These are phyloP conservation scores for Entrophospora sp. DNA, from an alignment of 192 early-diverging fungal genomes.

Conservation along the genomic window DNA sequence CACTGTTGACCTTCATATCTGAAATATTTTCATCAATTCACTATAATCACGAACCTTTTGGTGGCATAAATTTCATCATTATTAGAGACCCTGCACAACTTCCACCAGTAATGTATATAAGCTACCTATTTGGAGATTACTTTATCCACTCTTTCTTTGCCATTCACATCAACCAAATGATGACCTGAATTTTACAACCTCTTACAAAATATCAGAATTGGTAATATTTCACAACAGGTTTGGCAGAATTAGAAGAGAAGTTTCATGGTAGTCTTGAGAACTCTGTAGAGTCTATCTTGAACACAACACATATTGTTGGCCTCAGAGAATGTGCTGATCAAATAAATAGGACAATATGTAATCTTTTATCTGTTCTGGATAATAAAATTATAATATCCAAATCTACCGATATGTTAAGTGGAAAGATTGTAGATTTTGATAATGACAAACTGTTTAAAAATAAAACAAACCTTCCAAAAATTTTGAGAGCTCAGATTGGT, in stretches of 20 bases:
- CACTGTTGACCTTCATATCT: not conserved
- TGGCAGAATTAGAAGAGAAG: too few relatives aligned
- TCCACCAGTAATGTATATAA: too few relatives aligned
- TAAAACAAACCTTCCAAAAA: constrained; percentile 1
- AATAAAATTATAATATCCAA: not conserved
- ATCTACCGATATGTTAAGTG: not conserved
- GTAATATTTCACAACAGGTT: too few relatives aligned
- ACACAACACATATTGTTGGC: not conserved
- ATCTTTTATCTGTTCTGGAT: not conserved
- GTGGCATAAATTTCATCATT: not conserved
- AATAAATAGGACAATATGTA: not conserved
- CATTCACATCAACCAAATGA: too few relatives aligned
- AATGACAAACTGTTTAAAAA: not conserved
- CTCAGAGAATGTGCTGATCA: not conserved
- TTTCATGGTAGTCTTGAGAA: too few relatives aligned
- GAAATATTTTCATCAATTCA: not conserved
- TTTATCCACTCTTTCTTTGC: too few relatives aligned
- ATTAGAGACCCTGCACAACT: too few relatives aligned
- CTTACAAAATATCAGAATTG: too few relatives aligned
- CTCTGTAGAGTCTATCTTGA: too few relatives aligned
- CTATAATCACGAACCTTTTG: not conserved
- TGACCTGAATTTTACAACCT: too few relatives aligned
- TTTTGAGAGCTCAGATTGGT: not conserved
- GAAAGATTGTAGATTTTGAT: not conserved
- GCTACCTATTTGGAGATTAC: too few relatives aligned